These are phyloP conservation scores for Penicillium frequentans DNA, from an alignment of 2,329 filamentous ascomycete genomes.

Conservation along the genomic window DNA sequence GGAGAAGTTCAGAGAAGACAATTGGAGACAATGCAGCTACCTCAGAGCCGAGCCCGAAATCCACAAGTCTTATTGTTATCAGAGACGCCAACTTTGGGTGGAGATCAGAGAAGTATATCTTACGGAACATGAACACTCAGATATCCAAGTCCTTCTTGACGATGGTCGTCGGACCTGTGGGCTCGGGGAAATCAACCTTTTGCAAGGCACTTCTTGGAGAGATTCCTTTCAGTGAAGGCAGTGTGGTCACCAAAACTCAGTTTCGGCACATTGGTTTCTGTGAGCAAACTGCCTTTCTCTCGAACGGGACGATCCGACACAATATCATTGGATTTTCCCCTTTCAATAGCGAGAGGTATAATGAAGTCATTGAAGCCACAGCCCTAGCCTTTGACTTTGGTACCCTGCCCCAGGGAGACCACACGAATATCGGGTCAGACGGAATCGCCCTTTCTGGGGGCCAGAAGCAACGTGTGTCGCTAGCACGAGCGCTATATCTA, in stretches of 20 bases:
- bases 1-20: not conserved
- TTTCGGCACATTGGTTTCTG: conserved; percentile 19
- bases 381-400: conserved; percentile 22
- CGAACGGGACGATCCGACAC: conserved; percentile 16
- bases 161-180: not conserved
- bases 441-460: conserved; percentile 20
- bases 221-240: conserved; percentile 25
- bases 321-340: conserved; percentile 18
- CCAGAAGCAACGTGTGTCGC: conserved; percentile 31
- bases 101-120: not conserved
- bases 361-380: conserved; percentile 21
- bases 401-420: conserved; percentile 1
- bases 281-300: conserved; percentile 19
- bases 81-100: not conserved
- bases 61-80: not conserved
- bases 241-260: not conserved
- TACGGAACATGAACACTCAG: not conserved
- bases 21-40: not conserved
- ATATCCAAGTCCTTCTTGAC: conserved; percentile 9
- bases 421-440: conserved; percentile 22
- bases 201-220: conserved; percentile 36
- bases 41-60: not conserved
- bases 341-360: not conserved
- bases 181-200: conserved; percentile 35
- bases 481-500: conserved; percentile 52